These are phyloP conservation scores for Annulohypoxylon moriforme DNA, from an alignment of 495 filamentous ascomycete species.

Conservation along the genomic window DNA sequence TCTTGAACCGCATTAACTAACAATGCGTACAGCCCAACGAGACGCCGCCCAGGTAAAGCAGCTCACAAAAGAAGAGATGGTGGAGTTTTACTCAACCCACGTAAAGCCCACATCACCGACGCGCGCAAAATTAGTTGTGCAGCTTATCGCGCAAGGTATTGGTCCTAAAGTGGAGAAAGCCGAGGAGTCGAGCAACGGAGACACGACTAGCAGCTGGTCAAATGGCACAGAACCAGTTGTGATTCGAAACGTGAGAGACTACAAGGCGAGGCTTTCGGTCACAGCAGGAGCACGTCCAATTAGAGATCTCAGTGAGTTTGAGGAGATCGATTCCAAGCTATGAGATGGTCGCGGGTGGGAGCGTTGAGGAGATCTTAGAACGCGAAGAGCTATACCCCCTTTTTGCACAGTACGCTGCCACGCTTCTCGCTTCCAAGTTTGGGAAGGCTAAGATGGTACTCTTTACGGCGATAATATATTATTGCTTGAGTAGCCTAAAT, in stretches of 20 bases:
- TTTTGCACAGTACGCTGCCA: slow-evolving; percentile 27
- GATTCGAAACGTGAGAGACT: slow-evolving; percentile 80
- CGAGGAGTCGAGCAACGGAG: slow-evolving; percentile 54
- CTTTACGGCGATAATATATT: slow-evolving; percentile 9
- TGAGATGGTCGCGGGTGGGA: slow-evolving; percentile 46
- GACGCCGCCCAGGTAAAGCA: slow-evolving; percentile 80
- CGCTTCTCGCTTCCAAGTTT: background rate
- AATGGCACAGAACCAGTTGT: slow-evolving; percentile 61
- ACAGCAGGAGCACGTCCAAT: slow-evolving; percentile 77
- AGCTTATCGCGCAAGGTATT: slow-evolving; percentile 79
- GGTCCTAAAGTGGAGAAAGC: slow-evolving; percentile 52
- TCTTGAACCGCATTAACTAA: slow-evolving; percentile 14
- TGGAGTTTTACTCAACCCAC: slow-evolving; percentile 81
- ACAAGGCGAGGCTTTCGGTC: slow-evolving; percentile 76
- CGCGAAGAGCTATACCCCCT: slow-evolving; percentile 37
- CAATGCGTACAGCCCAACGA: slow-evolving; percentile 65
- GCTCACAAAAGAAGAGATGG: slow-evolving; percentile 80
- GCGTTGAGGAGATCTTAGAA: slow-evolving; percentile 30
- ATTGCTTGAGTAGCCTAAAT: background rate
- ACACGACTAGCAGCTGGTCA: slow-evolving; percentile 38
- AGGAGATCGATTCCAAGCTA: slow-evolving; percentile 83
- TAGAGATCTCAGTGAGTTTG: slow-evolving; percentile 81
- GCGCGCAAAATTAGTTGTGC: slow-evolving; percentile 83
- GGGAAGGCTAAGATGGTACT: background rate
- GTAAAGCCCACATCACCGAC: slow-evolving; percentile 77